Evolutionary conservation across 2,329 filamentous ascomycete genomes (phyloP), one percentile per base, ranked within the genome.

Genomic region (Neopestalotiopsis sp.): DNA sequence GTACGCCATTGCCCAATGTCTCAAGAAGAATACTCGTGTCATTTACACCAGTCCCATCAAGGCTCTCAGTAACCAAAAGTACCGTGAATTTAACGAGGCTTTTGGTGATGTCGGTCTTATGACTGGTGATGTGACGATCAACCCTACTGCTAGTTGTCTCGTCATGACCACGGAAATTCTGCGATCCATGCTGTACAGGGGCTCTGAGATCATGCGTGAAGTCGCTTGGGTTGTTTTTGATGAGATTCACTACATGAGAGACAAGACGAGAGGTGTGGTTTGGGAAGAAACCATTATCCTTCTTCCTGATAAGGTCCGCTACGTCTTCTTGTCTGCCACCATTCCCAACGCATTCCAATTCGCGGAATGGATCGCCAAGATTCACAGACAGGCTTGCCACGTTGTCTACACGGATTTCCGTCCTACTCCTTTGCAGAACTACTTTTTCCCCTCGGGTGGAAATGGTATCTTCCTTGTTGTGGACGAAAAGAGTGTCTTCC

Each of bases 131-230:
- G 95, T 98, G 72, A 99, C 96, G 30, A 99, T 99, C 82, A 99
- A 99, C 80, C 97, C 97, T 4, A 98, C 96, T 3, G 96, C 96
- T 14, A 98, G 95, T 70, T 99, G 96, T 80, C 85, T 99, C 69
- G 96, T 99, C 76, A 99, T 99, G 96, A 99, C 96, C 0, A 99
- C 96, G 0, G 96, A 99, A 84, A 99, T 99, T 94, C 82, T 99
- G 78, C 92, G 96, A 63, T 98, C 95, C 20, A 99, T 99, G 96
- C 80, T 99, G 82, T 99, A 99, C 81, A 90, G 96, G 74, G 96
- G 96, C 70, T 98, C 96, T 0, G 96, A 99, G 83, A 98, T 99
- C 73, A 99, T 99, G 95, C 94, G 96, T 74, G 96, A 99, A 84
- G 97, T 99, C 1, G 95, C 93, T 14, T 99, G 96, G 96, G 97